Conservation (phyloP, 352 stramenopile species). For the Globisporangium middletonii region DNA sequence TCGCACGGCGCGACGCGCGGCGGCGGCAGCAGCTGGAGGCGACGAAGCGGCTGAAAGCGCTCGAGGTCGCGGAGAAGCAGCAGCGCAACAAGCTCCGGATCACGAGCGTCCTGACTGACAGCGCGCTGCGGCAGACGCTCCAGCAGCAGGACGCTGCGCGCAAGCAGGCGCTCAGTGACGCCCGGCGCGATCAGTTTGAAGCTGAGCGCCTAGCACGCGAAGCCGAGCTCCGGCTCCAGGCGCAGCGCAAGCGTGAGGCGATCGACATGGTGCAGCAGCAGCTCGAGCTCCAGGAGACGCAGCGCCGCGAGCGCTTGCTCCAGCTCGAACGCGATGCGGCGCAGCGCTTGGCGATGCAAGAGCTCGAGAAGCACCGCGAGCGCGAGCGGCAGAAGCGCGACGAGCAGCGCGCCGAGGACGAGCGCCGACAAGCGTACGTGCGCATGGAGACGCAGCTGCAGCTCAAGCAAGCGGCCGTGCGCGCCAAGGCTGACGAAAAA, state of each 20-base stretch:
- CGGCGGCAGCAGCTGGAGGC: conserved; percentile 39
- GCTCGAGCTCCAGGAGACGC: conserved; percentile 42
- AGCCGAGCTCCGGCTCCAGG: conserved; percentile 38
- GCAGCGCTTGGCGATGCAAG: conserved; percentile 30
- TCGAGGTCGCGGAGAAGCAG: conserved; percentile 50
- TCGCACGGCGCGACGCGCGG: conserved; percentile 37
- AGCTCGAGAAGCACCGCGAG: conserved; percentile 44
- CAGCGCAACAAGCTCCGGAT: conserved; percentile 64
- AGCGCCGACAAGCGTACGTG: conserved; percentile 45
- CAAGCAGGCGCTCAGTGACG: conserved; percentile 62
- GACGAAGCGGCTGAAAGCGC: conserved; percentile 35
- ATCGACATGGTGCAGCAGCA: conserved; percentile 62
- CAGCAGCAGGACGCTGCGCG: conserved; percentile 47
- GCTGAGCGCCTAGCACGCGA: conserved; percentile 42
- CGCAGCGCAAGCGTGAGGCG: conserved; percentile 46
- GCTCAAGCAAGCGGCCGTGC: conserved; percentile 31
- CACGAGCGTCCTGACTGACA: conserved; percentile 51
- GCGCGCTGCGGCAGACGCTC: conserved; percentile 34
- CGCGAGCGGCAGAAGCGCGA: conserved; percentile 44
- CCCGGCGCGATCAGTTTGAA: conserved; percentile 35
- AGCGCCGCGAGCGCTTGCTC: conserved; percentile 37
- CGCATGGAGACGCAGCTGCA: conserved; percentile 56
- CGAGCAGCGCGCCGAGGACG: conserved; percentile 40
- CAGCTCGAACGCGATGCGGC: conserved; percentile 46
- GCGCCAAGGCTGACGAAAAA: conserved; percentile 55